Conservation (phyloP, 768 basidiomycete species). For the Lyophyllum shimeji region DNA sequence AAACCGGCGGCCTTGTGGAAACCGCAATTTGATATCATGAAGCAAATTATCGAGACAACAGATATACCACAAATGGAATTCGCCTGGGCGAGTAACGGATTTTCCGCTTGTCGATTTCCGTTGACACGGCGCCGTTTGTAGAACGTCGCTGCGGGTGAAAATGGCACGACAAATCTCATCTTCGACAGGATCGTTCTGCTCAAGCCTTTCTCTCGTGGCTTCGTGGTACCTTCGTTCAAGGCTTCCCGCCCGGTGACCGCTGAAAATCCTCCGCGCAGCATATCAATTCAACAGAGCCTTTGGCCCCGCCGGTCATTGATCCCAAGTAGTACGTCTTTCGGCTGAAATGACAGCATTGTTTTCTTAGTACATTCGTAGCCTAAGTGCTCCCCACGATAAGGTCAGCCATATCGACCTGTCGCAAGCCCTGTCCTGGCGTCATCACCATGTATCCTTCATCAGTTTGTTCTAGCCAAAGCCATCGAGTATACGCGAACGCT, state of each 20-base stretch:
- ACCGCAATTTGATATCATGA: constrained; percentile 11
- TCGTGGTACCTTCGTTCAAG: constrained; percentile 4
- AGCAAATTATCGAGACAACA: constrained; percentile 1
- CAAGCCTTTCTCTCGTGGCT: constrained; percentile 15
- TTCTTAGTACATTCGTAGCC: not conserved
- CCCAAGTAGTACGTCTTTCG: constrained; percentile 10
- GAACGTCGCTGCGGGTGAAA: constrained; percentile 10
- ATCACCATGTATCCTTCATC: not conserved
- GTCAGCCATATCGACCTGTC: not conserved
- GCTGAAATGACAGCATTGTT: not conserved
- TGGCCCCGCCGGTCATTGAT: constrained; percentile 12
- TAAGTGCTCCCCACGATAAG: not conserved
- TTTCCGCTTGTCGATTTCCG: not conserved
- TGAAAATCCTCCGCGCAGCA: constrained; percentile 1
- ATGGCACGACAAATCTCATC: constrained; percentile 7
- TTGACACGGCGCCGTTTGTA: not conserved
- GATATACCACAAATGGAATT: constrained; percentile 16
- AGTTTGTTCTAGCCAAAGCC: constrained; percentile 16
- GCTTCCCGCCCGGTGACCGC: not conserved
- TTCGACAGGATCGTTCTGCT: constrained; percentile 14
- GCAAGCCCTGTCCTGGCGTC: not conserved
- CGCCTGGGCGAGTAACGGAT: constrained; percentile 8
- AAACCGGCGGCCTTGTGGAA: not conserved
- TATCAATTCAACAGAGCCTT: constrained; percentile 12
- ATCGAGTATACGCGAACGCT: constrained; percentile 15